Percentiles rank a stretch among this genome's conserved stretches.
phyloP scores from a whole-genome alignment of 805 yeast species.

The Spathaspora gorwiae region DNA sequence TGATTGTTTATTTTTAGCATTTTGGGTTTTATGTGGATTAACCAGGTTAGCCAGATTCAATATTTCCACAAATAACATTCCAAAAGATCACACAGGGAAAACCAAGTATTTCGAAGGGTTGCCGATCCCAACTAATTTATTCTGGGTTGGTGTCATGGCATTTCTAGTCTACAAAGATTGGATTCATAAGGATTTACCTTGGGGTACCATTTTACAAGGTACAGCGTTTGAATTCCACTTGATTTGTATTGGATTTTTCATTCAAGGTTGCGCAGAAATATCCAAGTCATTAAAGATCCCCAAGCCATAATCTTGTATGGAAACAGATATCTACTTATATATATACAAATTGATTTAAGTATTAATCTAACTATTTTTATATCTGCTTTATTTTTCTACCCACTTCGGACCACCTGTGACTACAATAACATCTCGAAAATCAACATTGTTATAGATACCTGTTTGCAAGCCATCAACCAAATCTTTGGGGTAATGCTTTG shows the following conservation, averaged over 20 bases:
- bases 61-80: slow-evolving; percentile 87
- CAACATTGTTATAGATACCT: slow-evolving; percentile 20
- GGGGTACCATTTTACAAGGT: slow-evolving; percentile 55
- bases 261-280: slow-evolving; percentile 89
- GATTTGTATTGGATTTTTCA: slow-evolving; percentile 52
- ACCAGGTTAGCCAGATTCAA: slow-evolving; percentile 93
- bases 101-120: slow-evolving; percentile 92
- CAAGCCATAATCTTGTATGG: slow-evolving; percentile 49
- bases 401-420: slow-evolving; percentile 11
- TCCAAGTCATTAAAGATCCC: slow-evolving; percentile 89
- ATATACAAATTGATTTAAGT: not conserved
- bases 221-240: slow-evolving; percentile 73
- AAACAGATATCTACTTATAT: not conserved
- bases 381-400: not conserved
- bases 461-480: slow-evolving; percentile 22
- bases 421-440: slow-evolving; percentile 20
- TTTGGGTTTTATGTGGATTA: slow-evolving; percentile 89
- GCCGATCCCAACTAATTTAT: slow-evolving; percentile 87
- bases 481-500: slow-evolving; percentile 26
- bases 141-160: slow-evolving; percentile 71
- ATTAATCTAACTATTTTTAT: not conserved
- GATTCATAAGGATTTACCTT: slow-evolving; percentile 55
- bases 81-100: slow-evolving; percentile 85
- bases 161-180: slow-evolving; percentile 51
- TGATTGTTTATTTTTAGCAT: slow-evolving; percentile 71